These are phyloP conservation scores for Apiospora kogelbergensis DNA, from an alignment of 2,329 filamentous ascomycete genomes.

Conservation along the genomic window DNA sequence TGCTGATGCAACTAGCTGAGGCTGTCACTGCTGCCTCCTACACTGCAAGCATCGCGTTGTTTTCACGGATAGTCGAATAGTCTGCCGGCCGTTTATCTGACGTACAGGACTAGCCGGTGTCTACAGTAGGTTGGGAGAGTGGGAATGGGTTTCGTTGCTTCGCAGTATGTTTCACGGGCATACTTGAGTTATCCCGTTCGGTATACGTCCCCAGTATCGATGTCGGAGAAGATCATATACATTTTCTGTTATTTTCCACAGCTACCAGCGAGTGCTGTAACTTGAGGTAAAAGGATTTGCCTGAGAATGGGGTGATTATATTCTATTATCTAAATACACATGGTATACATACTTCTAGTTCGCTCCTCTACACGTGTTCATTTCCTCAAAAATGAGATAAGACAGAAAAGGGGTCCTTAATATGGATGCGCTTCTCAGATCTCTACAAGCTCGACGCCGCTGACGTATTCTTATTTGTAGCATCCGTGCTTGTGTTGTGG, in stretches of 20 bases:
- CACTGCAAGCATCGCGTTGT: neutral
- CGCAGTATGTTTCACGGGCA: no score
- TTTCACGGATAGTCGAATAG: neutral
- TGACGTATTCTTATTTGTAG: neutral
- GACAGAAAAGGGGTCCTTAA: neutral
- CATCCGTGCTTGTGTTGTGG: neutral
- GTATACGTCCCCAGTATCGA: no score
- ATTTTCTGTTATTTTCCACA: no score
- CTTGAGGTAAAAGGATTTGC: no score
- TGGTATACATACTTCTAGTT: neutral
- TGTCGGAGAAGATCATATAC: no score
- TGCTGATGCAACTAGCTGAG: neutral
- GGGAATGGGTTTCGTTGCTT: no score
- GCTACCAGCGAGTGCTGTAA: no score
- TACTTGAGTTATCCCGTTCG: no score
- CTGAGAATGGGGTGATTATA: neutral
- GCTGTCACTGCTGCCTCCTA: neutral
- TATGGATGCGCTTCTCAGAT: no score
- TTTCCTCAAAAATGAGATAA: neutral
- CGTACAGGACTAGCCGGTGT: no score
- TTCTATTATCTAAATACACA: neutral
- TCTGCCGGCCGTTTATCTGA: neutral
- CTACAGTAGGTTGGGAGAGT: no score
- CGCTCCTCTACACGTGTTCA: neutral
- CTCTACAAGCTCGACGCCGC: neutral